phyloP scores from a whole-genome alignment of 768 basidiomycete genomes.

The Mycena crocata region DNA sequence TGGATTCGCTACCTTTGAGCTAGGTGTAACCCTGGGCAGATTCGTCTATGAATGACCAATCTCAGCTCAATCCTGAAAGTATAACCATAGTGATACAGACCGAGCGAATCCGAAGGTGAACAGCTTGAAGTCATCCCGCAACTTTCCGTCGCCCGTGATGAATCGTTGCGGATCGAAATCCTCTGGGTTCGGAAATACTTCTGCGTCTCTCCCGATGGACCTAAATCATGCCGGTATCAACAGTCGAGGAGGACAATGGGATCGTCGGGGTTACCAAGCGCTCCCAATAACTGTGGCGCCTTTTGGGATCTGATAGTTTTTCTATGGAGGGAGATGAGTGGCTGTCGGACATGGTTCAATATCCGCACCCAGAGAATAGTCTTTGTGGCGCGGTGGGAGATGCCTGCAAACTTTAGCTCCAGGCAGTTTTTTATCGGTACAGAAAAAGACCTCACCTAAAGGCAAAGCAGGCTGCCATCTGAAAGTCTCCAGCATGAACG shows the following conservation, averaged over 20 bases:
- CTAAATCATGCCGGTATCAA: slow-evolving; percentile 38
- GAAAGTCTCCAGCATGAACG: background rate
- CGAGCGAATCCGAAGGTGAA: slow-evolving; percentile 70
- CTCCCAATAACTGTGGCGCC: background rate
- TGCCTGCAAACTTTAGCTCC: no score
- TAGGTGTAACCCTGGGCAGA: background rate
- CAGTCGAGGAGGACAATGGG: background rate
- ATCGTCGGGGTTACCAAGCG: background rate
- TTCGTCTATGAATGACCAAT: background rate
- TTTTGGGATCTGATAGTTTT: background rate
- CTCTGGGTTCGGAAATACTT: slow-evolving; percentile 67
- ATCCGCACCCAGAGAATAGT: background rate
- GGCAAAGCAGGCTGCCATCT: slow-evolving; percentile 40
- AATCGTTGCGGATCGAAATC: slow-evolving; percentile 68
- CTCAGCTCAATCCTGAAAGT: background rate
- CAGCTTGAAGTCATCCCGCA: slow-evolving; percentile 62
- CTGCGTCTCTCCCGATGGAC: slow-evolving; percentile 68
- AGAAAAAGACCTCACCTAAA: background rate
- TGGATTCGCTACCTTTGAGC: background rate
- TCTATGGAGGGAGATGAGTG: background rate
- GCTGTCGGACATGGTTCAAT: background rate
- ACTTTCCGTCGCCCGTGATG: slow-evolving; percentile 52
- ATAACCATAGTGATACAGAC: background rate
- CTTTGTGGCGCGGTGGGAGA: background rate
- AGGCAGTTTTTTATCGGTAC: no score